These are phyloP conservation scores for Suillus sp. DNA, from an alignment of 768 basidiomycete genomes.

Conservation along the genomic window DNA sequence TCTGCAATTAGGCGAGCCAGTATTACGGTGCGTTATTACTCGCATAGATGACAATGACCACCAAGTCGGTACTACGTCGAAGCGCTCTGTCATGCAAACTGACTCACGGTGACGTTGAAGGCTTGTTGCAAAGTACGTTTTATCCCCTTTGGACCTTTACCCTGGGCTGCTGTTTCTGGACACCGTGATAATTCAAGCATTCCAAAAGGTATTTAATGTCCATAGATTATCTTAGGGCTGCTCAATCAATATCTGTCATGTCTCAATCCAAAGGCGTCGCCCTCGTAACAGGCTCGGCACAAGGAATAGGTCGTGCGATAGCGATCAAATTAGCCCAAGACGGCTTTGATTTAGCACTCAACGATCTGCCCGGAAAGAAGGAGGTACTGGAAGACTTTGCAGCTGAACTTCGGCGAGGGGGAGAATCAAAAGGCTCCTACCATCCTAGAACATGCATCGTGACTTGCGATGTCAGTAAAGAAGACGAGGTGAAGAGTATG, in stretches of 20 bases:
- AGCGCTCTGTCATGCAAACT: no score
- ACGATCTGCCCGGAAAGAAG: slow-evolving; percentile 31
- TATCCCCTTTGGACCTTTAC: background rate
- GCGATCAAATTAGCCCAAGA: slow-evolving; percentile 37
- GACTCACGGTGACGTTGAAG: background rate
- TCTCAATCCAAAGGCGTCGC: slow-evolving; percentile 32
- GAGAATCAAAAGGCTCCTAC: slow-evolving; percentile 13
- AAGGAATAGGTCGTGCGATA: slow-evolving; percentile 31
- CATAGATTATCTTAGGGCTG: background rate
- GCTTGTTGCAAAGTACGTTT: background rate
- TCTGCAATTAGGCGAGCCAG: no score
- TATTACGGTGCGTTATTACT: no score
- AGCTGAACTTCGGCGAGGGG: slow-evolving; percentile 31
- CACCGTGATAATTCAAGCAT: background rate
- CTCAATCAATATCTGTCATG: slow-evolving; percentile 15
- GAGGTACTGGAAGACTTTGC: slow-evolving; percentile 32
- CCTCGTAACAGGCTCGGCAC: slow-evolving; percentile 39
- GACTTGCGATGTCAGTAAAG: slow-evolving; percentile 43
- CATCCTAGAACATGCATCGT: slow-evolving; percentile 24
- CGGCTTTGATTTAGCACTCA: slow-evolving; percentile 35
- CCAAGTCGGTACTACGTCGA: no score
- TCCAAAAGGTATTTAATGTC: background rate
- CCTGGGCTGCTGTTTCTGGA: background rate
- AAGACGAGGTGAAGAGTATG: slow-evolving; percentile 44
- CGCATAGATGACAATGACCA: no score